Evolutionary conservation across 2,329 filamentous ascomycete genomes (phyloP).

Genomic region (Colletotrichum chlorophyti): DNA sequence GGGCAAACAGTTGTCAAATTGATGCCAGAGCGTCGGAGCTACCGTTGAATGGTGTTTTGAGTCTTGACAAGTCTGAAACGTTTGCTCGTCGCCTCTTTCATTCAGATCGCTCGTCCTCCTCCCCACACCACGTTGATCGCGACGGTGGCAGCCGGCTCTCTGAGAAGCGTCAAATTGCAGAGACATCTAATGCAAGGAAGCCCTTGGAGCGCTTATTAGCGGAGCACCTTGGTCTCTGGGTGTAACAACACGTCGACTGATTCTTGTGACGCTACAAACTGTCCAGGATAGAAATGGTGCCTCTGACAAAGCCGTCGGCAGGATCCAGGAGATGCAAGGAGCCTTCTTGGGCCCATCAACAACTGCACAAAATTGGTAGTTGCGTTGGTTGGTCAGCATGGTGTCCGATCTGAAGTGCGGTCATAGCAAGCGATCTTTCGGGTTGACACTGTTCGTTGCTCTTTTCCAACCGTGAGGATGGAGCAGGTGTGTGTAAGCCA

Average conservation of each 20-base stretch:
- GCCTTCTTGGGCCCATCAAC: too few species aligned
- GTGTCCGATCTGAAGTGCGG: too few species aligned
- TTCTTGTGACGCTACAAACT: neutral
- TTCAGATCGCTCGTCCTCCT: neutral
- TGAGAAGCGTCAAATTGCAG: neutral
- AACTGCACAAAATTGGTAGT: too few species aligned
- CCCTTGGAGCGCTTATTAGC: neutral
- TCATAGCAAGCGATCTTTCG: too few species aligned
- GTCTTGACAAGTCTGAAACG: slow-evolving; percentile 5
- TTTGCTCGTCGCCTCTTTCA: slow-evolving; percentile 4
- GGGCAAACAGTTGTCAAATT: neutral
- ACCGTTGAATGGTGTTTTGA: neutral
- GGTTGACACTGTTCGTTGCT: too few species aligned
- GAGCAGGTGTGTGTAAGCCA: too few species aligned
- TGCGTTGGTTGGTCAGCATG: too few species aligned
- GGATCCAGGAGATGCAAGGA: too few species aligned
- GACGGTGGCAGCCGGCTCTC: slow-evolving; percentile 3
- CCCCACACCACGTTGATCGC: neutral
- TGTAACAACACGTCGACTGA: slow-evolving; percentile 1
- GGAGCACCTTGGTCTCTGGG: neutral
- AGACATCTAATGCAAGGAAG: neutral
- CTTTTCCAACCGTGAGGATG: too few species aligned
- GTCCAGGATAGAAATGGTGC: too few species aligned
- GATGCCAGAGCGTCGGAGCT: neutral
- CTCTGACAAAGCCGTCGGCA: too few species aligned